Evolutionary conservation across 768 basidiomycete genomes (phyloP).

Genomic region (Termitomyces sp.): DNA sequence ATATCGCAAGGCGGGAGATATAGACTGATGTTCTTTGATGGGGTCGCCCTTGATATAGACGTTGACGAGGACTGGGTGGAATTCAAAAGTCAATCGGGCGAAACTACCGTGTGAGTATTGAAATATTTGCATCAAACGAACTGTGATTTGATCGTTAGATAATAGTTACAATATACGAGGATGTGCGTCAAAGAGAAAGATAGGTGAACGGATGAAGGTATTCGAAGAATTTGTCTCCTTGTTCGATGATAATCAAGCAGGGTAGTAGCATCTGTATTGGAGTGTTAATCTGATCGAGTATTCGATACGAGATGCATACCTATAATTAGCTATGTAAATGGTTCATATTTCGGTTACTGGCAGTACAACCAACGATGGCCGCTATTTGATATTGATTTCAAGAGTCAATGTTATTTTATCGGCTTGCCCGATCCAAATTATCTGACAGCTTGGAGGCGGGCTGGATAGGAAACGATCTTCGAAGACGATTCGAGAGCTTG

Average conservation of each 20-base stretch:
- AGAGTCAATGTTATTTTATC: too few species aligned
- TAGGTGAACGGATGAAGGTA: constrained; percentile 35
- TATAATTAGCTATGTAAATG: background rate
- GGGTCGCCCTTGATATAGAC: constrained; percentile 32
- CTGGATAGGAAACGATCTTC: background rate
- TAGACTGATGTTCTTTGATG: constrained; percentile 39
- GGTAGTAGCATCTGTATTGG: background rate
- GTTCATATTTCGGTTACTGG: background rate
- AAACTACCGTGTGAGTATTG: constrained; percentile 21
- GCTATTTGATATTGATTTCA: too few species aligned
- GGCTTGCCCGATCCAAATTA: too few species aligned
- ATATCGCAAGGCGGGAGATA: constrained; percentile 37
- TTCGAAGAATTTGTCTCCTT: constrained; percentile 37
- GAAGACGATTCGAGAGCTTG: constrained; percentile 12
- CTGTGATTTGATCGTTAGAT: background rate
- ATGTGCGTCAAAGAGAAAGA: constrained; percentile 22
- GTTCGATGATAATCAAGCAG: constrained; percentile 26
- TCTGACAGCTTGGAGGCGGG: too few species aligned
- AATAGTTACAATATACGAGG: constrained; percentile 29
- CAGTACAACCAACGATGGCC: background rate
- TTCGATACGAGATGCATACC: background rate
- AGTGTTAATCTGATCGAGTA: background rate
- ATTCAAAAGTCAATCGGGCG: constrained; percentile 22
- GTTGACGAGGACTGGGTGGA: constrained; percentile 38
- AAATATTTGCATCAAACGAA: background rate